phyloP scores from a whole-genome alignment of 495 filamentous ascomycete species.

The Alectoria sarmentosa region DNA sequence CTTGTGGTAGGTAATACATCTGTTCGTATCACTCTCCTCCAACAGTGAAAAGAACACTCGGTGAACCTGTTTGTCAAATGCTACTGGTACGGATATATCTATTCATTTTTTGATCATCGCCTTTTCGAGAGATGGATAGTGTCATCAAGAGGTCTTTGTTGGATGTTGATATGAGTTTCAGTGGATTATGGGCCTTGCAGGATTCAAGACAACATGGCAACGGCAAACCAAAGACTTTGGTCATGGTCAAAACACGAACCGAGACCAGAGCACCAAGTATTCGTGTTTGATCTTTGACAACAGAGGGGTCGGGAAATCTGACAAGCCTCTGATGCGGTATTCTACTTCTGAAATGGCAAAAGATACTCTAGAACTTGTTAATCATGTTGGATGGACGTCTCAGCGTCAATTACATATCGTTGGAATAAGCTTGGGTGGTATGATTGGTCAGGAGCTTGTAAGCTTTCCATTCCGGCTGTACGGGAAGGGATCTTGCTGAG shows the following conservation, averaged over 20 bases:
- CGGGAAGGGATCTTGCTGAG: background rate
- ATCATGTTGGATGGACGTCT: conserved; percentile 61
- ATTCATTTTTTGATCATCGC: too few species aligned
- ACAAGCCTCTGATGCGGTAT: conserved; percentile 66
- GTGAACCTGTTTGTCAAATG: too few species aligned
- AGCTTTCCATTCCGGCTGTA: background rate
- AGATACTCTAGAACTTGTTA: conserved; percentile 61
- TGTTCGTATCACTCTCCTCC: too few species aligned
- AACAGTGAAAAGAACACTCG: too few species aligned
- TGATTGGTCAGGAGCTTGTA: conserved; percentile 81
- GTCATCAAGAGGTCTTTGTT: background rate
- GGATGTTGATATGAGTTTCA: conserved; percentile 15
- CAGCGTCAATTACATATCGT: conserved; percentile 57
- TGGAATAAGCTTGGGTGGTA: conserved; percentile 73
- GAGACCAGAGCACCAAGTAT: conserved; percentile 52
- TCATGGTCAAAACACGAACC: conserved; percentile 39
- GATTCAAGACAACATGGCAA: conserved; percentile 56
- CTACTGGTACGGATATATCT: too few species aligned
- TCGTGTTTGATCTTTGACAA: conserved; percentile 68
- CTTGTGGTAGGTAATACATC: conserved; percentile 51
- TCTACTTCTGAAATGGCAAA: conserved; percentile 68
- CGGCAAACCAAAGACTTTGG: conserved; percentile 70
- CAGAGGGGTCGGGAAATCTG: conserved; percentile 64
- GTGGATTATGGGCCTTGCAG: conserved; percentile 34
- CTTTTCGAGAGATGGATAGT: background rate